A percentile compares a stretch with the other conserved stretches of the same genome.
phyloP scores from a whole-genome alignment of 2,329 filamentous ascomycete species.

The Nemania serpens region DNA sequence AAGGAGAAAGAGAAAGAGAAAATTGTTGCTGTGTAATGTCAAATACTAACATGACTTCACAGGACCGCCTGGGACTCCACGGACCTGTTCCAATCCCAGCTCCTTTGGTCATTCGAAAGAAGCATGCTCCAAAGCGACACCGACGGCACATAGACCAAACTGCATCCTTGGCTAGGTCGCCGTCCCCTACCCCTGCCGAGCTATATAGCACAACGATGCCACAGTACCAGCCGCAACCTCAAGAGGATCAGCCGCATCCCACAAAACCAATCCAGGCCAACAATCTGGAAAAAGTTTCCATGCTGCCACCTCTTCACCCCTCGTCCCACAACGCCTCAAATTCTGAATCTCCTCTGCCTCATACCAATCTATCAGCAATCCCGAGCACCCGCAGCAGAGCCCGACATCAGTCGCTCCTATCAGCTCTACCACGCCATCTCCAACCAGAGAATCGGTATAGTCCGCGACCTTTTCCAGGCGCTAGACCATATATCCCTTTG shows the following conservation, averaged over 20 bases:
- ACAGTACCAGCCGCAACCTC: background rate
- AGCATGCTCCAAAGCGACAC: too few species aligned
- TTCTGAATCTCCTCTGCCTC: background rate
- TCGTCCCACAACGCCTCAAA: background rate
- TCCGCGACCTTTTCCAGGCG: background rate
- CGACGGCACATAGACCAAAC: too few species aligned
- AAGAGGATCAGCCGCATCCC: background rate
- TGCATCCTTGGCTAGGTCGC: background rate
- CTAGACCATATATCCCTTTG: too few species aligned
- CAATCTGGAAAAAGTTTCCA: background rate
- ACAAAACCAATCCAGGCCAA: background rate
- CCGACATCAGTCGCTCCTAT: background rate
- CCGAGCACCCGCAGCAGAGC: background rate
- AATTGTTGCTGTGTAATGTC: background rate
- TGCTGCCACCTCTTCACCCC: background rate
- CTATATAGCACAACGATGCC: background rate
- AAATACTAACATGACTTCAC: background rate
- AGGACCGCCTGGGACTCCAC: conserved; percentile 3
- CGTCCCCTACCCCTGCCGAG: background rate
- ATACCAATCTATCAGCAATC: background rate
- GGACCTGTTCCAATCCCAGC: background rate
- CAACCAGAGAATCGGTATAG: background rate
- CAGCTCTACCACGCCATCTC: background rate
- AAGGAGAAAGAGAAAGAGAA: background rate
- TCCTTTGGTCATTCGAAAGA: background rate